Conservation (phyloP, 1,284 basidiomycete species). For the Rhodotorula sp. region DNA sequence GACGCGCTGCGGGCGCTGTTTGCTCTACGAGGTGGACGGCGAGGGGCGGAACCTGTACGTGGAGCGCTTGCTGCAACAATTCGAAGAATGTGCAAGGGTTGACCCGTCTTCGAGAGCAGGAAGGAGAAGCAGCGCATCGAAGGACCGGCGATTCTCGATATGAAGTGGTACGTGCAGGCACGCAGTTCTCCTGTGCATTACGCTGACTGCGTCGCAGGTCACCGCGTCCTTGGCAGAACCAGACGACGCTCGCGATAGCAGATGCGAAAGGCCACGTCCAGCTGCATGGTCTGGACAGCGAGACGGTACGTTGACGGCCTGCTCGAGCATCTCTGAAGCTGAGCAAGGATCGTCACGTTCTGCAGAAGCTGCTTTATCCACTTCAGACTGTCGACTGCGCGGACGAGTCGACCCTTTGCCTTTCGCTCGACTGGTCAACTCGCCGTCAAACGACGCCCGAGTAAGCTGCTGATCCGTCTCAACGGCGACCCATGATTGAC, state of each 20-base stretch:
- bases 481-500: conserved; percentile 12
- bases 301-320: conserved; percentile 55
- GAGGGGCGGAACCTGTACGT: conserved; percentile 48
- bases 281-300: conserved; percentile 60
- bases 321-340: too few species aligned
- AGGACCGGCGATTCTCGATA: conserved; percentile 80
- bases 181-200: neutral
- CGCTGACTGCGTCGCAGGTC: conserved; percentile 15
- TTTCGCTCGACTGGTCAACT: conserved; percentile 87
- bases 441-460: conserved; percentile 53
- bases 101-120: conserved; percentile 52
- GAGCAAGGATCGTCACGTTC: neutral
- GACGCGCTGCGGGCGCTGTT: conserved; percentile 64
- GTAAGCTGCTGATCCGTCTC: conserved; percentile 4
- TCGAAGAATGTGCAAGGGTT: neutral
- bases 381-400: conserved; percentile 62
- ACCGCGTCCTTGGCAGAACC: conserved; percentile 18
- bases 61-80: neutral
- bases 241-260: conserved; percentile 62
- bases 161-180: conserved; percentile 71
- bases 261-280: conserved; percentile 79
- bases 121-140: conserved; percentile 67
- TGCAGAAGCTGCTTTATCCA: conserved; percentile 56
- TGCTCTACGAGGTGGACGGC: conserved; percentile 62
- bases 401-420: conserved; percentile 64